These are phyloP conservation scores for Blastocystis sp. DNA, from an alignment of 352 stramenopile species.

Conservation along the genomic window DNA sequence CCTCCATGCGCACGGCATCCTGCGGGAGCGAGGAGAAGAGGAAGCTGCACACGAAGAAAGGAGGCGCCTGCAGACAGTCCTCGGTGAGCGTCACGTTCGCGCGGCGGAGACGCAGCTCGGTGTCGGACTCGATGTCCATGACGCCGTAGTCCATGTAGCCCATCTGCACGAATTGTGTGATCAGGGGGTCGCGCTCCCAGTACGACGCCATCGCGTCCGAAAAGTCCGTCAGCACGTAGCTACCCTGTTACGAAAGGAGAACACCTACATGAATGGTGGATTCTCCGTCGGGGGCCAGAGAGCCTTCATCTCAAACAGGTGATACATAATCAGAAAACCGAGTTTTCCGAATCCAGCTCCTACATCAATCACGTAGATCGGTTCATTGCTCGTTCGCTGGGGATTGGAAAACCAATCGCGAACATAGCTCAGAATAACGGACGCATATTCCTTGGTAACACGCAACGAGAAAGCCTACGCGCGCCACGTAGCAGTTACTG, in stretches of 20 bases:
- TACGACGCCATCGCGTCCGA: not conserved
- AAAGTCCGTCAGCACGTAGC: constrained; percentile 38
- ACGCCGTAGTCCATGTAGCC: constrained; percentile 50
- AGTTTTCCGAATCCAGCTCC: constrained; percentile 46
- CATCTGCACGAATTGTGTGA: constrained; percentile 46
- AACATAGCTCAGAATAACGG: constrained; percentile 31
- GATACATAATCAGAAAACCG: constrained; percentile 49
- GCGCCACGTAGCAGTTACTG: constrained; percentile 7
- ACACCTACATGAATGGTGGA: constrained; percentile 30
- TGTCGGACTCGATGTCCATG: constrained; percentile 6
- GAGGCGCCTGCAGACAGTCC: not conserved
- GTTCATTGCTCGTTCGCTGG: not conserved
- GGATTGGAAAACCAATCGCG: constrained; percentile 36
- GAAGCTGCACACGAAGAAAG: constrained; percentile 33
- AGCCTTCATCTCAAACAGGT: constrained; percentile 54
- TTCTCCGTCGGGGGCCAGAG: not conserved
- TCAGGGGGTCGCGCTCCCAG: constrained; percentile 20
- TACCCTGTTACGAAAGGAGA: not conserved
- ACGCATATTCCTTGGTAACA: constrained; percentile 15
- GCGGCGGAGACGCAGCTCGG: not conserved
- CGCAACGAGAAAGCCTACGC: not conserved
- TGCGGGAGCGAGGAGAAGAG: constrained; percentile 9
- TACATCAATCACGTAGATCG: constrained; percentile 44
- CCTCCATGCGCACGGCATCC: not conserved
- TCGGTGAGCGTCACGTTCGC: not conserved